Base-by-base conservation (phyloP, 2,329 filamentous ascomycete genomes). In the Ploettnerulaceae sp. region DNA sequence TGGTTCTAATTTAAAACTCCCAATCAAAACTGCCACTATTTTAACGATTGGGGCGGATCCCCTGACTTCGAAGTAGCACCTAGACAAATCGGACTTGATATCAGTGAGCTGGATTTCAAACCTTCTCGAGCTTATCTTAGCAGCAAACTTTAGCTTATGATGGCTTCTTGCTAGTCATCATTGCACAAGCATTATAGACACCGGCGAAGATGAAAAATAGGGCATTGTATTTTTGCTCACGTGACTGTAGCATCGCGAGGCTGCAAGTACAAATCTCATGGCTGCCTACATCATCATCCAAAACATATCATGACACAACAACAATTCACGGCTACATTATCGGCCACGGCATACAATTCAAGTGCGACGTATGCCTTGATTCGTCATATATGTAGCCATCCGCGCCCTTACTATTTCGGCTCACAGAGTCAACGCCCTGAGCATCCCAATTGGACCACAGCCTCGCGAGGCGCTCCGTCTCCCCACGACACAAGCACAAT, bases 401-500 rank as follows among this genome's bases (percentile, higher is more conserved):
- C 49, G 47, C 12, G 11, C 36, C 11, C 24, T 22, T 24, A 44
- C 15, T 40, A 40, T 42, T 43, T 32, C 43, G 7, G 28, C 35
- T 35, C 32, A 22, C 26, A 52, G 17, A 35, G 14, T 37, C 32
- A 17, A 12, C 28, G 17, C 21, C 24, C 22, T 26, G 17, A n/a
- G n/a, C n/a, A n/a, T n/a, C 31, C 38, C 24, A 11, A 38, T 12
- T 21, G 43, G 46, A 46, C 37, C 42, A 52, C 52, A 54, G 54
- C 54, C 49, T 56, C 41, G 49, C 45, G 35, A 34, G 25, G 22
- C 21, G 24, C 29, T 17, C 34, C 15, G 15, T 17, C 3, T 47
- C 21, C 45, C 12, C 11, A 22, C 28, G 48, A n/a, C 33, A 45
- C 43, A 31, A 41, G 21, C 33, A 18, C 17, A 37, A 15, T 15